Conservation (phyloP, 768 basidiomycete genomes). For the Suillus luteus region DNA sequence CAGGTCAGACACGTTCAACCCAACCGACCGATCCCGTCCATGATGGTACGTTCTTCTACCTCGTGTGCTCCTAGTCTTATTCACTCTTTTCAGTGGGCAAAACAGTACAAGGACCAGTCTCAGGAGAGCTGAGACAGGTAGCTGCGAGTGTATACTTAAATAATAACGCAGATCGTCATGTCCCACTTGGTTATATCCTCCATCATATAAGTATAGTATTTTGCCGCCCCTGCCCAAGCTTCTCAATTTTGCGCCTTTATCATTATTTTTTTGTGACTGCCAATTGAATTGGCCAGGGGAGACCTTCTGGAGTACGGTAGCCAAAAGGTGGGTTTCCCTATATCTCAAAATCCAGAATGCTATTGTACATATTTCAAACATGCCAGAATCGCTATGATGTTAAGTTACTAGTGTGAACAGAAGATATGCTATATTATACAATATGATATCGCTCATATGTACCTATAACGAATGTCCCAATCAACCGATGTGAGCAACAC, state of each 20-base stretch:
- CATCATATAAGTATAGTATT: not conserved
- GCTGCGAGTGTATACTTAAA: not conserved
- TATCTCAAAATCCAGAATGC: not conserved
- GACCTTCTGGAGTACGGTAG: not conserved
- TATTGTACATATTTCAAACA: not conserved
- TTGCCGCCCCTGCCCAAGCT: not conserved
- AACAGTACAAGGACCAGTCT: constrained; percentile 43
- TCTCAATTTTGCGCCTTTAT: not conserved
- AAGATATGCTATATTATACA: not conserved
- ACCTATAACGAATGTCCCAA: not conserved
- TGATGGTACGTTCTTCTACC: constrained; percentile 53
- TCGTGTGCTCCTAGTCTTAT: constrained; percentile 11
- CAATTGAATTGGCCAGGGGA: not conserved
- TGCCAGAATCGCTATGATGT: not conserved
- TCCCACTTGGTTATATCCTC: not conserved
- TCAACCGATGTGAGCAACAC: not conserved
- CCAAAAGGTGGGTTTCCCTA: not conserved
- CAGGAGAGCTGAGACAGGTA: not conserved
- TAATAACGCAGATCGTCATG: too few relatives aligned
- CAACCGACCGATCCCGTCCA: constrained; percentile 73
- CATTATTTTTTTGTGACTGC: not conserved
- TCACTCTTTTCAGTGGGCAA: constrained; percentile 45
- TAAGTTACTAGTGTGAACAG: not conserved
- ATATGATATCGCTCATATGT: not conserved
- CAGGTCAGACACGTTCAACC: constrained; percentile 65